Base-by-base conservation (phyloP, 2,329 filamentous ascomycete species). In the Huntiella abstrusa region DNA sequence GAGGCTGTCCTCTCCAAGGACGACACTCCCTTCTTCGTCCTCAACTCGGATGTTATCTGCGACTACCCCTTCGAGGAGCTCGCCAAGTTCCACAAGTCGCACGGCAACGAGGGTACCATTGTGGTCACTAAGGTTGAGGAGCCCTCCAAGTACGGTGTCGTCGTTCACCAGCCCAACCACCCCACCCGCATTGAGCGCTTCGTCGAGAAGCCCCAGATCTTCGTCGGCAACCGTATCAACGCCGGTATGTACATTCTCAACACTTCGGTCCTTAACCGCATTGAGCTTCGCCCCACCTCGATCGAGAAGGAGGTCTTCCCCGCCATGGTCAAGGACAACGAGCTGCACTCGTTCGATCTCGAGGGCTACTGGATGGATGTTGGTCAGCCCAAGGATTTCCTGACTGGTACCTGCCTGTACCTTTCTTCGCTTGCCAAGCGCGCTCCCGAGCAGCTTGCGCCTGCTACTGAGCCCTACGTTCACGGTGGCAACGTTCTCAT, bases 361-460 rank as follows among this genome's bases (percentile, higher is more conserved):
- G 86, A 95, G 55, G 86, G 88, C 55, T 96, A 92, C 76, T 96
- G 88, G 88, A 96, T 96, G 88, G 88, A 96, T 56, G 85, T 98
- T 53, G 88, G 88, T 57, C 88, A 98, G 67, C 88, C 88, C 56
- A 98, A 96, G 70, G 88, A 98, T 61, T 98, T 96, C 75, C 71
- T 98, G 47, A 85, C 82, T 16, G 88, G 88, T 52, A 96, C 91
- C 51, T 96, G 88, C 67, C 73, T 98, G 52, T 96, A 95, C 69
- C 83, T 98, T 45, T 86, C 84, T 41, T 93, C 85, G 3, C 75
- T 96, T 51, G 74, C 86, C 49, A 94, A 94, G 75, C 86, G 83
- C 67, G 77, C 78, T 60, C 83, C 84, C 59, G 87, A 92, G 68
- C 72, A 83, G 51, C 81, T 96, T 44, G 77, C 80, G 5, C 70